A percentile compares a stretch with the other conserved stretches of the same genome.
These are phyloP conservation scores for Pneumocystis oryctolagi DNA, from an alignment of 1,139 yeast species.

Conservation along the genomic window DNA sequence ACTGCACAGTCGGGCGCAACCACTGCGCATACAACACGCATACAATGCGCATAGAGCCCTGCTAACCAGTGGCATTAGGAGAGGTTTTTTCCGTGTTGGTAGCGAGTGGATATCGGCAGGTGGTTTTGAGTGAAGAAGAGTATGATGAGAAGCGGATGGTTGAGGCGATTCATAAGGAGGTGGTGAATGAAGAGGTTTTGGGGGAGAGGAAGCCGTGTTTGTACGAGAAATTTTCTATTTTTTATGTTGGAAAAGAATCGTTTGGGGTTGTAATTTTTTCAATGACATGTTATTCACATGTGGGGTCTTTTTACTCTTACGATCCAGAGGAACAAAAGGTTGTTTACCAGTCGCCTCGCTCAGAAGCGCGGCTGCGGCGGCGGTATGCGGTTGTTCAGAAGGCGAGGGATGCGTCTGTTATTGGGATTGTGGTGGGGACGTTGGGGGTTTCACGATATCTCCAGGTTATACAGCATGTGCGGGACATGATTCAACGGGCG, in stretches of 20 bases:
- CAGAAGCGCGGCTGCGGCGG: conserved; percentile 36
- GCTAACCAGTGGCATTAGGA: neutral
- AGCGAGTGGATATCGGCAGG: neutral
- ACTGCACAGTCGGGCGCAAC: too few relatives aligned
- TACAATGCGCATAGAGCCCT: neutral
- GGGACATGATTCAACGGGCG: conserved; percentile 46
- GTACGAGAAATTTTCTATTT: conserved; percentile 32
- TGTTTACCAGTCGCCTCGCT: conserved; percentile 5
- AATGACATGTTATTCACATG: conserved; percentile 11
- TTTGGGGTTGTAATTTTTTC: conserved; percentile 39
- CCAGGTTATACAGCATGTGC: conserved; percentile 16
- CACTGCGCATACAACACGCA: too few relatives aligned
- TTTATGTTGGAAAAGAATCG: conserved; percentile 61
- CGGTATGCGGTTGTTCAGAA: conserved; percentile 75
- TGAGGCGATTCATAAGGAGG: neutral
- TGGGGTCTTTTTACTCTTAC: conserved; percentile 6
- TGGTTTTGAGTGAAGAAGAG: neutral
- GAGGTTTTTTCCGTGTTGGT: neutral
- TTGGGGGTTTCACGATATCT: conserved; percentile 34
- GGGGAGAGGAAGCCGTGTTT: neutral
- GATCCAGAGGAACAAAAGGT: conserved; percentile 6
- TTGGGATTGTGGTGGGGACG: conserved; percentile 83
- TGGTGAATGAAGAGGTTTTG: neutral
- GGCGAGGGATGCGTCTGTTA: conserved; percentile 80
- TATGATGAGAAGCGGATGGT: neutral